These are phyloP conservation scores for Xenoacremonium recifei DNA, from an alignment of 2,329 filamentous ascomycete species.

Conservation along the genomic window DNA sequence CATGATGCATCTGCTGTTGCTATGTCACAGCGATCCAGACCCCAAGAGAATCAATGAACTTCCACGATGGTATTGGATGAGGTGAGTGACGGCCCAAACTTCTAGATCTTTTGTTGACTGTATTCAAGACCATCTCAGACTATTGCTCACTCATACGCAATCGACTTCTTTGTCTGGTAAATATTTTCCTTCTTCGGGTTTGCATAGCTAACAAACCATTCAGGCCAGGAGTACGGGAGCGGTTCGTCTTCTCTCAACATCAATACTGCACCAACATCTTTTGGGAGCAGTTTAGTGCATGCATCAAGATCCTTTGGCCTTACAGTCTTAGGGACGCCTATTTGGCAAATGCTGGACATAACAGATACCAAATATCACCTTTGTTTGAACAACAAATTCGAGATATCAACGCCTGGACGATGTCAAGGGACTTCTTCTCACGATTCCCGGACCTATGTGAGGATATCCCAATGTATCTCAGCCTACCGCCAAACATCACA, in stretches of 20 bases:
- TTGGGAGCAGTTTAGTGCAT: conserved; percentile 23
- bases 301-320: conserved; percentile 24
- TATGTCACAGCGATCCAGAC: conserved; percentile 26
- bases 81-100: conserved; percentile 9
- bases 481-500: too few relatives aligned
- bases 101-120: background rate
- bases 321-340: conserved; percentile 26
- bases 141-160: conserved; percentile 27
- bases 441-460: conserved; percentile 25
- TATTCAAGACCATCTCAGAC: conserved; percentile 24
- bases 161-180: conserved; percentile 32
- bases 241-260: conserved; percentile 29
- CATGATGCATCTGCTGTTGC: conserved; percentile 24
- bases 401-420: conserved; percentile 29
- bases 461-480: too few relatives aligned
- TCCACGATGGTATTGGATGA: conserved; percentile 26
- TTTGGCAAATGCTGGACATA: conserved; percentile 20
- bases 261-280: conserved; percentile 29
- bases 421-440: conserved; percentile 25
- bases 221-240: conserved; percentile 29
- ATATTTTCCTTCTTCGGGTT: background rate
- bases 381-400: conserved; percentile 23
- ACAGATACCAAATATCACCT: conserved; percentile 21
- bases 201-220: accelerated
- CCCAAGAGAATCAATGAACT: conserved; percentile 15